Base-by-base conservation (phyloP, 352 stramenopile genomes). In the Phytophthora hibernalis region DNA sequence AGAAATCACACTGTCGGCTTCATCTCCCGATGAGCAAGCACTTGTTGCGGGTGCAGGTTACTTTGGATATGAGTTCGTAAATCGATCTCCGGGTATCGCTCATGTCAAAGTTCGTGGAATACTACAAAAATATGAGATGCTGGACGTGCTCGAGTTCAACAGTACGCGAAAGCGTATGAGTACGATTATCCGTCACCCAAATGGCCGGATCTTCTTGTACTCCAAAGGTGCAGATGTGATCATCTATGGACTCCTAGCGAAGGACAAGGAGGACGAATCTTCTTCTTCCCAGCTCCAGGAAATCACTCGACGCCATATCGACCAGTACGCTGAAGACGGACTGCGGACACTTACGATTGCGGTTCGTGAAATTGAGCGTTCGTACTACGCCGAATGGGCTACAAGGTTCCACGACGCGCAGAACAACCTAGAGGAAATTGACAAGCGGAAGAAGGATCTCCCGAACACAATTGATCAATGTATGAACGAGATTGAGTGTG, bases 151-250 rank as follows among this genome's bases (percentile, higher is more conserved):
- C 18, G 89, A 96, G 49, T 98, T 98, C 66, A 96, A 97, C 68
- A 97, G 87, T 40, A 96, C 87, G 6, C 77, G 95, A 20, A 98
- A 98, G 73, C 84, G 95, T 3, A 98, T 98, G 95, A 97, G 88
- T 7, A 89, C 92, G 2, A 82, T 98, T 22, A 91, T 98, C 33
- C 76, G 80, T 6, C 79, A 85, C 59, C 80, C 85, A 0, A 74
- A 89, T 26, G 79, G 83, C 5, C 62, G 60, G 1, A 80, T 94
- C 9, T 88, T 76, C 8, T 69, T 94, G 44, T 94, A 91, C 54
- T 82, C 79, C 4, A 93, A 94, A 71, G 85, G 86, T 0, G 86
- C 84, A 1, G 86, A 95, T 59, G 82, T 83, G 1, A 82, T 89
- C 38, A 84, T 95, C 43, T 90, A 85, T 42, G 78, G 76, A 0